Evolutionary conservation across 225 moss, liverwort and hornwort genomes (phyloP).

Genomic region (Antitrichia curtipendula): DNA sequence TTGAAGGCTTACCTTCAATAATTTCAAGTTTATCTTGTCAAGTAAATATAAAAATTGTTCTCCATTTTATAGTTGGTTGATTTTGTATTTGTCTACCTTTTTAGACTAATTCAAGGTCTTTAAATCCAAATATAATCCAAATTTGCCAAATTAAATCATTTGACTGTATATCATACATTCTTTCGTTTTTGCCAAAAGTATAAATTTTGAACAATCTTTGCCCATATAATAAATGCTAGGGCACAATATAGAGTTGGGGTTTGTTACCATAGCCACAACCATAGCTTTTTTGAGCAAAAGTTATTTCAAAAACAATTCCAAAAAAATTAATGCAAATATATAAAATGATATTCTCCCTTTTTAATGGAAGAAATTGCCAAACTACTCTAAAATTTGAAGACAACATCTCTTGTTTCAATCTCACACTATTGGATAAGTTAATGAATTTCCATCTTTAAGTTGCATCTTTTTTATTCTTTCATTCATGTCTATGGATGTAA

Average conservation of each 20-base stretch:
- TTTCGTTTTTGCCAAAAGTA: background rate
- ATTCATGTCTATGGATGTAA: background rate
- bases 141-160: too few species aligned
- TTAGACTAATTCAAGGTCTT: too few species aligned
- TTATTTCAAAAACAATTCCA: too few species aligned
- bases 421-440: background rate
- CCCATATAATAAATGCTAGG: background rate
- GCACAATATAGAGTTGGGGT: accelerated
- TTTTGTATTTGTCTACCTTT: too few species aligned
- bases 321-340: too few species aligned
- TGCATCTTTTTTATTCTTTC: too few species aligned
- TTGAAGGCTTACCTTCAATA: background rate
- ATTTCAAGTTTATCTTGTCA: background rate
- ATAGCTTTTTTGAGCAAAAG: too few species aligned
- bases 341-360: too few species aligned
- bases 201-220: background rate
- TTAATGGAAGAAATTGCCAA: background rate
- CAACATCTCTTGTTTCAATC: too few species aligned
- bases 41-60: background rate
- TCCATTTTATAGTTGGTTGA: background rate
- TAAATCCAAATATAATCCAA: too few species aligned
- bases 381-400: background rate
- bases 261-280: too few species aligned
- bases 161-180: too few species aligned
- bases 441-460: background rate